A percentile compares a stretch with the other conserved stretches of the same genome.
Conservation (phyloP, 208 protist species). For the Leishmania amazonensis region DNA sequence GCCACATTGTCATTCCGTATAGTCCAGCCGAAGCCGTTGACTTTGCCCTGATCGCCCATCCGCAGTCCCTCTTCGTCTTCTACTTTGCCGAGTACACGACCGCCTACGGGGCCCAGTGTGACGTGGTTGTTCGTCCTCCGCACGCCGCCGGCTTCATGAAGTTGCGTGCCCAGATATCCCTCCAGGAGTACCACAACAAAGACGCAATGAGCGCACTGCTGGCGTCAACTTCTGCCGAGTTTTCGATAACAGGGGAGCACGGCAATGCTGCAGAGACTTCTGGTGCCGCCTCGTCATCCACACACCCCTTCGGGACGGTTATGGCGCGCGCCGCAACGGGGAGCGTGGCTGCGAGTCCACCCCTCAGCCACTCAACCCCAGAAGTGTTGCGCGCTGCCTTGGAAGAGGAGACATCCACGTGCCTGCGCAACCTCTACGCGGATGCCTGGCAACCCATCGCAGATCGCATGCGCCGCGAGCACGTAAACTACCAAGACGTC, state of each 20-base stretch:
- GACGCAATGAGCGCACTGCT: constrained; percentile 19
- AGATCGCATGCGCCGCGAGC: constrained; percentile 42
- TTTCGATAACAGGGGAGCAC: constrained; percentile 8
- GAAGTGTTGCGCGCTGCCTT: constrained; percentile 24
- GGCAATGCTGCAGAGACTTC: neutral
- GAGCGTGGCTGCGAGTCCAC: constrained; percentile 4
- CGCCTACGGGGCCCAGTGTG: constrained; percentile 57
- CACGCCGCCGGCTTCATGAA: constrained; percentile 50
- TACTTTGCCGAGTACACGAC: constrained; percentile 89
- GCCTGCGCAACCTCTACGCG: constrained; percentile 69
- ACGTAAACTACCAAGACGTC: constrained; percentile 36
- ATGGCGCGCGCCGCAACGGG: constrained; percentile 20
- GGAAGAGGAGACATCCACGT: constrained; percentile 36
- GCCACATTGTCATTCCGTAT: constrained; percentile 54
- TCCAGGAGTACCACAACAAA: constrained; percentile 62
- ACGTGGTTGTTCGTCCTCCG: constrained; percentile 77
- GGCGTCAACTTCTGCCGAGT: constrained; percentile 18
- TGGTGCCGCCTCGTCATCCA: neutral
- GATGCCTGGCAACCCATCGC: constrained; percentile 80
- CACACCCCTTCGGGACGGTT: constrained; percentile 25
- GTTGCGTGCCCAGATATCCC: constrained; percentile 59
- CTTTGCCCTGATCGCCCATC: constrained; percentile 71
- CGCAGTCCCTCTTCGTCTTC: constrained; percentile 84
- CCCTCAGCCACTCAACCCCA: constrained; percentile 10
- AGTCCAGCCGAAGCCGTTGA: constrained; percentile 81